Base-by-base conservation (phyloP, 768 basidiomycete species). In the Rhodosporidiobolus sp. region DNA sequence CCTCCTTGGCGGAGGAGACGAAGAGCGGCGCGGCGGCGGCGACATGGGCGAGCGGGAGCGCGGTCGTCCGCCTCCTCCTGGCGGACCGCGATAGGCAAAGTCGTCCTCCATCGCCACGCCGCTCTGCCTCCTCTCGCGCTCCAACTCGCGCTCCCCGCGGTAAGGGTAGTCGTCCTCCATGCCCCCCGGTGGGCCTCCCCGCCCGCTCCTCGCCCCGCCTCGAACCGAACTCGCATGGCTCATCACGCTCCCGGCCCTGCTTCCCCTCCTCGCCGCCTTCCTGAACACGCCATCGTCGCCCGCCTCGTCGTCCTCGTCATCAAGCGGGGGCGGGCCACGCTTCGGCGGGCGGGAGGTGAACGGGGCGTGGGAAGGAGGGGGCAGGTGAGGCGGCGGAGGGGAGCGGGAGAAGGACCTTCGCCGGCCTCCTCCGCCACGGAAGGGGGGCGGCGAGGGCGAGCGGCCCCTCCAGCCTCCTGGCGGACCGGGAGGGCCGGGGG, bases 361-460 rank as follows among this genome's bases (percentile, higher is more conserved):
- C 20, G 67, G 67, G 24, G 53, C 55, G 43, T 63, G 67, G 1
- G 67, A 63, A n/a, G 67, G 67, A 6, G 67, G 67, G 19, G 50
- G 60, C 3, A 63, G 30, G 14, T 19, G 14, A 7, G 38, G 62
- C 7, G 62, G 62, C 2, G 60, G 45, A 30, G 60, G 60, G 2
- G 60, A 61, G 32, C 60, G 60, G 19, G 60, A 61, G 45, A 50
- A 14, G 26, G 48, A 61, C 7, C 60, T 28, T 5, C 59, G 3
- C 17, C 59, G 5, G 24, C 24, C 52, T 3, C 28, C 52, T 14
- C 19, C 4, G 38, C 54, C 12, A 14, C 14, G 38, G 54, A 45
- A 53, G 3, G 67, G 55, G 11, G 49, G 61, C 14, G 54, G 61
- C 34, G 67, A 69, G 43, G 54, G 38, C 1, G 60, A 61, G 38